Evolutionary conservation across 2,329 filamentous ascomycete genomes (phyloP), one percentile per base, ranked within the genome.

Genomic region (Rutstroemia sp.): DNA sequence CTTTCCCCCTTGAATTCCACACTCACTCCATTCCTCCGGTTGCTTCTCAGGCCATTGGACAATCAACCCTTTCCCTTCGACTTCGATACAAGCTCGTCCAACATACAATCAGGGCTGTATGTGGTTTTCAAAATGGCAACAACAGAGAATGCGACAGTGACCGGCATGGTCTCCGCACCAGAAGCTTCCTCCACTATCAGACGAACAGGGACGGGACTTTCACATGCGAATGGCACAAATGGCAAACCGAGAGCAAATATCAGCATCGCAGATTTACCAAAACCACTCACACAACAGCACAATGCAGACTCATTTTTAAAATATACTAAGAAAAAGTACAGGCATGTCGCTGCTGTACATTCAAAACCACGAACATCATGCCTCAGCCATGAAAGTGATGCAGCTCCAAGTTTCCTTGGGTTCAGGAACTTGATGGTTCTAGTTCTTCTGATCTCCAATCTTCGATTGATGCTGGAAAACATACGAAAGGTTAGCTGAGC

Each of bases 361-460:
- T 84, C 84, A 7, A 70, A 80, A 64, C 73, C 80, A 39, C 82
- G 83, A 57, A 83, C 87, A 7, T 96, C 92, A 23, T 91, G 88
- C 65, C 78, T 97, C 48, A 96, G 90, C 73, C 87, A 92, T 66
- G 94, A 97, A 69, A 82, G 89, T 2, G 73, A 81, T 47, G 76
- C 48, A 14, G 77, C 84, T 2, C 89, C 92, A 21, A 96, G 89
- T 70, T 97, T 96, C 69, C 75, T 96, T 16, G 94, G 94, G 0
- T 97, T 99, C 69, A 80, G 92, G 58, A 99, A 99, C 70, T 80
- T 99, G 61, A 96, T 96, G 89, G 88, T 96, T 41, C 86, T 97
- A 67, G 89, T 96, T 39, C 74, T 96, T 59, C 84, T 97, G 67
- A 90, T 92, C 50, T 94, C 92, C 66, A 99, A 99, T 70, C 73